Evolutionary conservation across 2,329 filamentous ascomycete genomes (phyloP).

Genomic region (Colletotrichum sp.): DNA sequence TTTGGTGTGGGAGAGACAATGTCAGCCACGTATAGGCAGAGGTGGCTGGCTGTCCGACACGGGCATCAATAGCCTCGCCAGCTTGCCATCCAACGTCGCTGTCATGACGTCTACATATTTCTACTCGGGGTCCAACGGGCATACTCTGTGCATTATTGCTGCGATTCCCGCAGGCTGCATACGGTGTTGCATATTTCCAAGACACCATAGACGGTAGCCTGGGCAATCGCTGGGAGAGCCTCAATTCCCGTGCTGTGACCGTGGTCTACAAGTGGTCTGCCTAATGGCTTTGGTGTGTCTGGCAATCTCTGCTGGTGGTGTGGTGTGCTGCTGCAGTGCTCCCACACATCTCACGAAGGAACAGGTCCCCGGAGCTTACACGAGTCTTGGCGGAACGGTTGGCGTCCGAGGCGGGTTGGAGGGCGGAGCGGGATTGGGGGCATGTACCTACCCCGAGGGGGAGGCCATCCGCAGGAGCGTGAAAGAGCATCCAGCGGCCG

Average conservation of each 20-base stretch:
- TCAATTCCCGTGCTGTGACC: background rate
- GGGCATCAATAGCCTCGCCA: background rate
- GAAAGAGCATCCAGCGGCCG: background rate
- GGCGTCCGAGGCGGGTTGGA: background rate
- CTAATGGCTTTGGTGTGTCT: background rate
- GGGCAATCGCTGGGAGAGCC: background rate
- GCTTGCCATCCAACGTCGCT: background rate
- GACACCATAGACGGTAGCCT: background rate
- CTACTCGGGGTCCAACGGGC: background rate
- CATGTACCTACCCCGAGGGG: background rate
- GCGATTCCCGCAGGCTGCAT: background rate
- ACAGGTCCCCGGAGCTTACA: background rate
- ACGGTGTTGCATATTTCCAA: background rate
- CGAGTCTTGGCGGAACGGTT: constrained; percentile 13
- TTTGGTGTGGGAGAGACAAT: background rate
- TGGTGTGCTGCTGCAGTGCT: background rate
- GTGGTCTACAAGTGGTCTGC: background rate
- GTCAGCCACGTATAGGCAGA: background rate
- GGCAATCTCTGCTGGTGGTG: background rate
- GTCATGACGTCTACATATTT: background rate
- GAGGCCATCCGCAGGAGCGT: background rate
- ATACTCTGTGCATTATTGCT: background rate
- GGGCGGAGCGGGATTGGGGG: constrained; percentile 16
- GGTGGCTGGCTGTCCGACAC: constrained; percentile 4
- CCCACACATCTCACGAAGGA: background rate